Evolutionary conservation across 129 eudicot genomes (phyloP).

Genomic region (Gnaphalium uliginosum): DNA sequence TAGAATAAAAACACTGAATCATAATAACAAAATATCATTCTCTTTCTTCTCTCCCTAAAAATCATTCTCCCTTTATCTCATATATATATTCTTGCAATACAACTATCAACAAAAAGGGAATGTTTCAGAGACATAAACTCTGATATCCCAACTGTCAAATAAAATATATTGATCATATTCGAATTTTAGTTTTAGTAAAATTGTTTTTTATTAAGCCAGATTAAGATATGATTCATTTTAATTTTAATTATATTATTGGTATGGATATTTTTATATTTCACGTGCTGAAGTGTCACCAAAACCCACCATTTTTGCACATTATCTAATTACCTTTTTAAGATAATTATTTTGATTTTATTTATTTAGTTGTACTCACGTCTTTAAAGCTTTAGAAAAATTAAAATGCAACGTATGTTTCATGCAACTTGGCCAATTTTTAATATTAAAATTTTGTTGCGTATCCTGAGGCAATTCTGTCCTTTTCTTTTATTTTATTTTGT

Average conservation of each 20-base stretch:
- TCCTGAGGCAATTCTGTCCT: background rate
- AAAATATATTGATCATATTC: slow-evolving; percentile 10
- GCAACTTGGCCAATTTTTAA: background rate
- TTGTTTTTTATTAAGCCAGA: background rate
- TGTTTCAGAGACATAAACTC: slow-evolving; percentile 5
- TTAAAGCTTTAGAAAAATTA: too few species aligned
- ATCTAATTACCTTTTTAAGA: background rate
- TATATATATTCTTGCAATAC: too few species aligned
- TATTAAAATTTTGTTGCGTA: background rate
- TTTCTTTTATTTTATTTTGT: too few species aligned
- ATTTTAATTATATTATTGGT: background rate
- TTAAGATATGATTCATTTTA: slow-evolving; percentile 7
- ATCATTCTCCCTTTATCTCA: too few species aligned
- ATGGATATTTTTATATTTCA: background rate
- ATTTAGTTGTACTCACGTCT: background rate
- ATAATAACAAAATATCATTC: too few species aligned
- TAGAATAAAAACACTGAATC: too few species aligned
- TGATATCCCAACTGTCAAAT: slow-evolving; percentile 20
- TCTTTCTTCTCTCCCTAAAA: too few species aligned
- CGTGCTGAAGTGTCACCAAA: background rate
- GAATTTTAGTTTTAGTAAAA: background rate
- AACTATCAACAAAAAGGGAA: background rate
- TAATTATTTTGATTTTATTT: too few species aligned
- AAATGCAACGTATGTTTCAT: background rate
- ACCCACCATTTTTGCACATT: background rate